Evolutionary conservation across 768 basidiomycete genomes (phyloP).

Genomic region (Pleurotus sapidus): DNA sequence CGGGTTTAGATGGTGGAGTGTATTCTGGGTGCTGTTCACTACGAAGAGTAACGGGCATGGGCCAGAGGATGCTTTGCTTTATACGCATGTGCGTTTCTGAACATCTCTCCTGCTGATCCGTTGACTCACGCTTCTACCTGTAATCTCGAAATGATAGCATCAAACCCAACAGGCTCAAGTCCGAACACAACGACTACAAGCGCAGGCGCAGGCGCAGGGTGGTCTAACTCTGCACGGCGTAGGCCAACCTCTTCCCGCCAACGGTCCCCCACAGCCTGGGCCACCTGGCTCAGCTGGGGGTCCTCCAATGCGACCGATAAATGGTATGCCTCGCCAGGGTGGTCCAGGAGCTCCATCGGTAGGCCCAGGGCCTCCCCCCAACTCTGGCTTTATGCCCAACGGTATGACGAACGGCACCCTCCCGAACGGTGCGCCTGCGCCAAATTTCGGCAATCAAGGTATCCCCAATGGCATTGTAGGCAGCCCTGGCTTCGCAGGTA

Average conservation of each 20-base stretch:
- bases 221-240: slow-evolving; percentile 4
- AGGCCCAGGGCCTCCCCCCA: background rate
- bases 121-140: slow-evolving; percentile 10
- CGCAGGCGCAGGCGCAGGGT: slow-evolving; percentile 3
- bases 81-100: slow-evolving; percentile 57
- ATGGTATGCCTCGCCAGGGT: background rate
- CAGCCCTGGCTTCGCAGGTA: background rate
- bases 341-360: background rate
- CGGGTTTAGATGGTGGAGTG: slow-evolving; percentile 75
- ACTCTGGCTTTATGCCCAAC: background rate
- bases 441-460: background rate
- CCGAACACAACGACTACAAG: slow-evolving; percentile 4
- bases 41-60: slow-evolving; percentile 70
- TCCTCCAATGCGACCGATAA: background rate
- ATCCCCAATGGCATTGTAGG: background rate
- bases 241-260: slow-evolving; percentile 11
- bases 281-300: slow-evolving; percentile 12
- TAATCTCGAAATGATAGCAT: slow-evolving; percentile 17
- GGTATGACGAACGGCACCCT: background rate
- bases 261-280: slow-evolving; percentile 14
- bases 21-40: slow-evolving; percentile 84
- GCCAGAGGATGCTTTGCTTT: slow-evolving; percentile 69
- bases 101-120: slow-evolving; percentile 11
- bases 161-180: slow-evolving; percentile 20
- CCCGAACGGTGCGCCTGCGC: background rate